These are phyloP conservation scores for Hepatocystis sp. DNA, from an alignment of 169 alveolate genomes.

Conservation along the genomic window DNA sequence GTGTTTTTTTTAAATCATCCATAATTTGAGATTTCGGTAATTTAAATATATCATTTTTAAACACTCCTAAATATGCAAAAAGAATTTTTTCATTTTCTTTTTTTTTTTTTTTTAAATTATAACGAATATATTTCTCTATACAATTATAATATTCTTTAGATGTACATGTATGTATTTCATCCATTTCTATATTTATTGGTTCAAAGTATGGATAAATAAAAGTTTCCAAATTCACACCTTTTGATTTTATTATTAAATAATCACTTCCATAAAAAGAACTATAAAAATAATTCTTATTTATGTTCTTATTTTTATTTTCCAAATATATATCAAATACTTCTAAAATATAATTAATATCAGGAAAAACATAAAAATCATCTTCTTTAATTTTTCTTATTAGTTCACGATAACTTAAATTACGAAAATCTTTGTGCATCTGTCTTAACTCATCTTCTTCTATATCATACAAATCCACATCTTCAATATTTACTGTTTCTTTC, in stretches of 20 bases:
- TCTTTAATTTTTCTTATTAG: constrained; percentile 26
- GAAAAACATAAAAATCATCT: constrained; percentile 47
- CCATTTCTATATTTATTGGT: constrained; percentile 36
- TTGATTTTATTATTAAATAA: constrained; percentile 49
- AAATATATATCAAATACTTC: constrained; percentile 11
- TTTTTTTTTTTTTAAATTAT: constrained; percentile 6
- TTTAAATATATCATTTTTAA: constrained; percentile 62
- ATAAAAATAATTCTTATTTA: constrained; percentile 25
- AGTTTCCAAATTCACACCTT: constrained; percentile 63
- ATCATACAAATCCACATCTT: constrained; percentile 35
- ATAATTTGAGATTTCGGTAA: constrained; percentile 31
- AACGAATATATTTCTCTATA: constrained; percentile 21
- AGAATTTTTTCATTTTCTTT: constrained; percentile 14
- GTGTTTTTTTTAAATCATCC: constrained; percentile 52
- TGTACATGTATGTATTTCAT: constrained; percentile 18
- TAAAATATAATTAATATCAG: constrained; percentile 36
- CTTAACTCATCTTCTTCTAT: constrained; percentile 19
- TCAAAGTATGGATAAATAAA: constrained; percentile 72
- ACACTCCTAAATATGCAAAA: constrained; percentile 39
- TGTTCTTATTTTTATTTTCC: constrained; percentile 14
- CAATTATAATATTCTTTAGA: constrained; percentile 30
- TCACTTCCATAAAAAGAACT: constrained; percentile 52
- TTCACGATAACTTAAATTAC: constrained; percentile 19
- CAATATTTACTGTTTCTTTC: background rate
- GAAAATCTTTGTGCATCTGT: constrained; percentile 16